Evolutionary conservation across 2,329 filamentous ascomycete species (phyloP).

Genomic region (Cadophora luteo-olivacea): DNA sequence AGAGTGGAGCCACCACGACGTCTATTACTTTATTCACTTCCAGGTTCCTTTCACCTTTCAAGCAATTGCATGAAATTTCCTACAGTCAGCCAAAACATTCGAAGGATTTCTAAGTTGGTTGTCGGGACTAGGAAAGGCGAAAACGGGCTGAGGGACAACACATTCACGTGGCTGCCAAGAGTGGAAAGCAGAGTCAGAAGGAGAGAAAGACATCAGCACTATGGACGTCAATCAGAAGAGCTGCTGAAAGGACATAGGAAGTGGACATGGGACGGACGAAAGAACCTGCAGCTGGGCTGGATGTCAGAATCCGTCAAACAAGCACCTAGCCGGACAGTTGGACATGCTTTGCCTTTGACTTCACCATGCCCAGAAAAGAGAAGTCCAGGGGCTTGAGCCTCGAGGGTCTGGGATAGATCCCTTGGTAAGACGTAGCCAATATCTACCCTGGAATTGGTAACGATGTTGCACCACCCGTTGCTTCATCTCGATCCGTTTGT

Average conservation of each 20-base stretch:
- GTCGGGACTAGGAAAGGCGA: not conserved
- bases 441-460: conserved; percentile 11
- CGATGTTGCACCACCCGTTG: conserved; percentile 18
- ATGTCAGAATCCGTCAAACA: conserved; percentile 16
- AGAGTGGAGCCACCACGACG: not conserved
- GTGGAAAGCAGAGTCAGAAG: not conserved
- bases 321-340: conserved; percentile 12
- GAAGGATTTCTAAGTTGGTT: not conserved
- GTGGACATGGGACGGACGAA: not conserved
- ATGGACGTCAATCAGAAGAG: not conserved
- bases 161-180: not conserved
- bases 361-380: not conserved
- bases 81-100: not conserved
- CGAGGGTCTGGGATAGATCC: not conserved
- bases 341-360: not conserved
- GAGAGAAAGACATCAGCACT: conserved; percentile 5
- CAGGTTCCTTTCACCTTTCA: not conserved
- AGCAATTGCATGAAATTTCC: not conserved
- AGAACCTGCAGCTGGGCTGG: conserved; percentile 1
- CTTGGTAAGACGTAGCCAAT: conserved; percentile 16
- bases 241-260: not conserved
- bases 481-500: conserved; percentile 13
- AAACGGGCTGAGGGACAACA: not conserved
- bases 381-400: not conserved
- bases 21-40: not conserved